phyloP scores from a whole-genome alignment of 2,329 filamentous ascomycete genomes.

The Sporothrix schenckii region DNA sequence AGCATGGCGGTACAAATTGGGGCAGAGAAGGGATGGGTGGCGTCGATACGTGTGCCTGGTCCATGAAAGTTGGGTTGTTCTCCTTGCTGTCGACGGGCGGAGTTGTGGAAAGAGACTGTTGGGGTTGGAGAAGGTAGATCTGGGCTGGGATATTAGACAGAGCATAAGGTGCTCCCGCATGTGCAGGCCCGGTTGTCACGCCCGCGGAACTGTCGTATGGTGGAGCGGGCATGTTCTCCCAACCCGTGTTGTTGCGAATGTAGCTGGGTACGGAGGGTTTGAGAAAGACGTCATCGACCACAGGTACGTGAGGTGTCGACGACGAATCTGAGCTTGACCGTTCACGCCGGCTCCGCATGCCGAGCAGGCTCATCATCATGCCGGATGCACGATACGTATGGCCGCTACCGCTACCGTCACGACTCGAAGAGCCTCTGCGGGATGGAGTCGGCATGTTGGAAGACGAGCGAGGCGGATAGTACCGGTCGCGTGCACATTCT shows the following conservation, averaged over 20 bases:
- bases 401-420: not conserved
- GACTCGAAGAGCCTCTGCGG: not conserved
- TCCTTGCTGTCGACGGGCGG: not conserved
- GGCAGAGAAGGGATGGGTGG: not conserved
- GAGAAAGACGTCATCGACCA: constrained; percentile 20
- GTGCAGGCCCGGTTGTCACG: not conserved
- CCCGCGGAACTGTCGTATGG: constrained; percentile 10
- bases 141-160: constrained; percentile 33
- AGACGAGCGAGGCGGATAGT: constrained; percentile 17
- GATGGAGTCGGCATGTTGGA: not conserved
- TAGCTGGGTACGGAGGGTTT: constrained; percentile 26
- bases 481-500: not conserved
- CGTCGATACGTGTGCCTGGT: not conserved
- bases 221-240: constrained; percentile 29
- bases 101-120: not conserved
- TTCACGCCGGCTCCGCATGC: constrained; percentile 28
- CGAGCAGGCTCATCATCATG: constrained; percentile 30
- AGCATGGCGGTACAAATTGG: not conserved
- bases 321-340: not conserved
- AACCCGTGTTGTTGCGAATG: constrained; percentile 17
- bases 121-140: constrained; percentile 32
- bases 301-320: not conserved
- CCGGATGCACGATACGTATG: constrained; percentile 23
- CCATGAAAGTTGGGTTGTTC: not conserved
- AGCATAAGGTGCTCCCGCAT: constrained; percentile 24